A percentile compares a stretch with the other conserved stretches of the same genome.
These are phyloP conservation scores for Eucalyptus brandiana DNA, from an alignment of 345 rosid genomes.

Conservation along the genomic window DNA sequence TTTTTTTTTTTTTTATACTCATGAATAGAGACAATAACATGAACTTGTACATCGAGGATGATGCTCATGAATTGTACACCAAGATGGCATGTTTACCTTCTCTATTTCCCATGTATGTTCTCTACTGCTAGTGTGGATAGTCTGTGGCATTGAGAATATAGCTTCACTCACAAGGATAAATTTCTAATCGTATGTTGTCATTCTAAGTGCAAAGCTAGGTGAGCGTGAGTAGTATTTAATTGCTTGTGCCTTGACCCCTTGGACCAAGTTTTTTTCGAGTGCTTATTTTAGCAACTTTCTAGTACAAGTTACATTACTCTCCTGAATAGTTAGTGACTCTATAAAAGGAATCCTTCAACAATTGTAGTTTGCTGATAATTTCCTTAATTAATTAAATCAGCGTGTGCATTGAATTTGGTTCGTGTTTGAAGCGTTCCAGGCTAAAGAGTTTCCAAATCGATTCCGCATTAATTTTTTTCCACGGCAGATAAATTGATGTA, in stretches of 20 bases:
- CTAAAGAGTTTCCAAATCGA: too few relatives aligned
- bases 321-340: background rate
- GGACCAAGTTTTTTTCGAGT: background rate
- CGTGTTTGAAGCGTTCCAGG: too few relatives aligned
- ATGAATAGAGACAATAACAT: too few relatives aligned
- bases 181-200: background rate
- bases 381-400: background rate
- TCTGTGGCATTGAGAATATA: background rate
- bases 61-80: fast-evolving
- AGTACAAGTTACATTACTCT: background rate
- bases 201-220: background rate
- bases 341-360: background rate
- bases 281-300: background rate
- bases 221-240: background rate
- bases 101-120: background rate
- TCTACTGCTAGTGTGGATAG: background rate
- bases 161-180: background rate
- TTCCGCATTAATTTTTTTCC: too few relatives aligned
- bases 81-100: background rate
- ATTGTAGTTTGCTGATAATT: background rate
- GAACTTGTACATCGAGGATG: too few relatives aligned
- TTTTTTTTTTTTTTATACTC: too few relatives aligned
- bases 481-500: too few relatives aligned
- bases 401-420: too few relatives aligned
- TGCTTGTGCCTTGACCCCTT: background rate